Evolutionary conservation across 192 early-diverging fungal species (phyloP), one percentile per base, ranked within the genome.

Genomic region (Dissophora ornata): DNA sequence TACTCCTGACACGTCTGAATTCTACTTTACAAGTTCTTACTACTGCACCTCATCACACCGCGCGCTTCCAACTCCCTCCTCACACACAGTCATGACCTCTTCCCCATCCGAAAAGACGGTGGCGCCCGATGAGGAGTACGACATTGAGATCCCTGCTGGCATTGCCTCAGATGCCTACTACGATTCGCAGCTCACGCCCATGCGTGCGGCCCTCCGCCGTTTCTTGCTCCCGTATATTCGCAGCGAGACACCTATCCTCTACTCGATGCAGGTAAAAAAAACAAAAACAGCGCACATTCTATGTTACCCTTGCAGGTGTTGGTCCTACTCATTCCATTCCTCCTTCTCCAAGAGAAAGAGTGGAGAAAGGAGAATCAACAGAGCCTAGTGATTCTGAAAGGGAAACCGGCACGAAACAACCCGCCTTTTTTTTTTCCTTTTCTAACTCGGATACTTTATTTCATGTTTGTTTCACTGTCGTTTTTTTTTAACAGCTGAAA

Each of bases 181-280:
- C 24, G 83, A 84, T 15, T 79, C 81, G n/a, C 79, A 81, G 22
- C 60, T 88, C 28, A 52, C 73, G 16, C 83, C 84, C 3, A 38
- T 71, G 30, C 64, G 86, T 25, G 79, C 81, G 28, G 42, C 68
- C 40, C 41, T 88, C 40, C 67, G 86, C 29, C 74, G 75, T 19
- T 57, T 62, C 16, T 49, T 88, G 24, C 55, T 88, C 26, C 81
- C 84, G 10, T 53, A 79, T 13, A 61, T 88, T 30, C 78, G 81
- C 2, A 71, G 42, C 42, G 86, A 88, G 49, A 84, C 82, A 11
- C 77, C 80, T 15, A 63, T 80, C 45, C 53, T 88, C 18, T 79
- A 81, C 34, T 33, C 75, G 8, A 80, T 88, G 58, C 86, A 88
- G 81, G 86, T 88, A 80, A 69, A 46, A 59, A 18, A 18, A 44